Base-by-base conservation (phyloP, 805 yeast species). In the Candida orba region DNA sequence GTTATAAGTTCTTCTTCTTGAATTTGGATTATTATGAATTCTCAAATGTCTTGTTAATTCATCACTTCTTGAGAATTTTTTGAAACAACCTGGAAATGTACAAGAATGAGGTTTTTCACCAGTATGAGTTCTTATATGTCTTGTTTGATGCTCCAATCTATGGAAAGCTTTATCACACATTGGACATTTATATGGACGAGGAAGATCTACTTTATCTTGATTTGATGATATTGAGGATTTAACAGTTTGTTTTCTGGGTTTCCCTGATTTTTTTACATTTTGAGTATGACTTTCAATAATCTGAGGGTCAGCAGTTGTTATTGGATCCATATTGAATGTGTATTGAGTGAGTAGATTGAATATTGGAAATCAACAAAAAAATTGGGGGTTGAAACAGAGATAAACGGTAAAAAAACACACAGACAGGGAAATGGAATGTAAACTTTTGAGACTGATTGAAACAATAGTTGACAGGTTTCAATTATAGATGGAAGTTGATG, bases 41-140 rank as follows among this genome's bases (percentile, higher is more conserved):
- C 89, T 68, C 39, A 76, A 67, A 59, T 83, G 91, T 57, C 91
- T 71, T 13, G 88, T 83, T 41, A 83, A 65, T 57, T 83, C 91
- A 60, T 83, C 91, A 27, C 82, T 76, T 44, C 91, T 66, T 38
- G 83, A 74, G 55, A 83, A 83, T 47, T 73, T 69, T 63, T 83
- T 83, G 44, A 71, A 66, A 59, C 91, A 83, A 0, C 84, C 84
- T 0, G 84, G 83, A 51, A 72, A 83, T 24, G 78, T 73, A 62
- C 90, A 83, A n/a, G 73, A 74, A 60, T 83, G 89, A 4, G 91
- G 91, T 58, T 80, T 82, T 56, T 84, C 90, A 23, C 91, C 91
- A 0, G 91, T 83, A 56, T 83, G 91, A 12, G 89, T 83, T 55
- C 90, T 67, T 46, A 83, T 80, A 54, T 83, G 91, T 54, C 91